Conservation (phyloP, 345 rosid genomes). For the Euphorbia lathyris region DNA sequence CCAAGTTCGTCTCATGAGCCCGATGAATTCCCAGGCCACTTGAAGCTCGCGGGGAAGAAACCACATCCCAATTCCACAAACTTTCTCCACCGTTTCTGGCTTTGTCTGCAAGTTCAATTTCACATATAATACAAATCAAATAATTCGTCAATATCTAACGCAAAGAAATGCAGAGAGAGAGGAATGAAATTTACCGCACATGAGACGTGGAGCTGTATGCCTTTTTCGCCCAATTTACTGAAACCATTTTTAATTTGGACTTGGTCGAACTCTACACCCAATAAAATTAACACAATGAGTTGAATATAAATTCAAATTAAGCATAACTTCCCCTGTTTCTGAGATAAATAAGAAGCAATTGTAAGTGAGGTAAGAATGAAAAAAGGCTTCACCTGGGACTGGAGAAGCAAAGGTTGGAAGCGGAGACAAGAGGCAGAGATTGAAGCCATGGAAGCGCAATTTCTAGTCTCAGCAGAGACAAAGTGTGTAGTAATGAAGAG, state of each 20-base stretch:
- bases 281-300: background rate
- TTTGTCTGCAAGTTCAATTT: conserved; percentile 18
- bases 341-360: too few species aligned
- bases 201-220: conserved; percentile 13
- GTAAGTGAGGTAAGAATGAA: background rate
- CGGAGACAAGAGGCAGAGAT: conserved; percentile 15
- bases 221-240: conserved; percentile 29
- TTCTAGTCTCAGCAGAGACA: too few species aligned
- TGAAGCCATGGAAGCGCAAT: conserved; percentile 12
- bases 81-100: too few species aligned
- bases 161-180: background rate
- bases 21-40: too few species aligned
- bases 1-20: too few species aligned
- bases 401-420: background rate
- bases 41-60: too few species aligned
- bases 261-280: conserved; percentile 20
- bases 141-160: background rate
- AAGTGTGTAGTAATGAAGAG: too few species aligned
- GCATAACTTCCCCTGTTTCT: too few species aligned
- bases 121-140: background rate
- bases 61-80: too few species aligned
- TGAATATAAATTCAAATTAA: too few species aligned
- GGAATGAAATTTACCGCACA: conserved; percentile 14
- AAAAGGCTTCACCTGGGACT: background rate
- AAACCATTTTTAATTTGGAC: conserved; percentile 24